Evolutionary conservation across 2,329 filamentous ascomycete genomes (phyloP).

Genomic region (Plectosphaerella plurivora): DNA sequence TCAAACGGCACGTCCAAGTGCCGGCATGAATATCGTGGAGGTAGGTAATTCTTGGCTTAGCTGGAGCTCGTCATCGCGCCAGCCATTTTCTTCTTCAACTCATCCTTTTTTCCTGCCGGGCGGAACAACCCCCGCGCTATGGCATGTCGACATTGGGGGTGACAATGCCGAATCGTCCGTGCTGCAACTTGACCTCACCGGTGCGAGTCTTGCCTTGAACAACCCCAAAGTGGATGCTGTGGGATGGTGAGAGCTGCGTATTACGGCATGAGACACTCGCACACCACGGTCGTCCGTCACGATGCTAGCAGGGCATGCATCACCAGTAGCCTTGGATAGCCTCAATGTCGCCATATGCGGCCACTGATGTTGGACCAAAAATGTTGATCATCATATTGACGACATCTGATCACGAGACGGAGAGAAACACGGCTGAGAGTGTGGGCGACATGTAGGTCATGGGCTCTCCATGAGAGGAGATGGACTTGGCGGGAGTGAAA

Average conservation of each 20-base stretch:
- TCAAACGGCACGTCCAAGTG: too few relatives aligned
- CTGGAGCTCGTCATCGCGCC: too few relatives aligned
- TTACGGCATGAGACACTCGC: not conserved
- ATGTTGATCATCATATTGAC: not conserved
- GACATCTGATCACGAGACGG: too few relatives aligned
- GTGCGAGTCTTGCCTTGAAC: too few relatives aligned
- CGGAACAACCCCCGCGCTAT: constrained; percentile 6
- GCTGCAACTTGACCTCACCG: not conserved
- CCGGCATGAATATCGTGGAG: too few relatives aligned
- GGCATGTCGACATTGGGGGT: constrained; percentile 9
- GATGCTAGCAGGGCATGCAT: not conserved
- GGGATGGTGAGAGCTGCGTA: not conserved
- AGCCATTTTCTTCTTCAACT: too few relatives aligned
- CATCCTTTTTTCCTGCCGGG: too few relatives aligned
- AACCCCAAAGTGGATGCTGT: not conserved
- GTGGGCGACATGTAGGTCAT: too few relatives aligned
- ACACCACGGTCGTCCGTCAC: not conserved
- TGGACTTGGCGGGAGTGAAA: too few relatives aligned
- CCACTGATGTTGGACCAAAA: not conserved
- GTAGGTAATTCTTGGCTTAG: too few relatives aligned
- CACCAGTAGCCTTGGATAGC: not conserved
- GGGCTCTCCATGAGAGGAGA: too few relatives aligned
- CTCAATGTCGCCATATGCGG: constrained; percentile 8
- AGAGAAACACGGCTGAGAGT: too few relatives aligned
- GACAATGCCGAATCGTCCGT: constrained; percentile 8